These are phyloP conservation scores for Juncus inflexus DNA, from an alignment of 176 grass and related monocot genomes.

Conservation along the genomic window DNA sequence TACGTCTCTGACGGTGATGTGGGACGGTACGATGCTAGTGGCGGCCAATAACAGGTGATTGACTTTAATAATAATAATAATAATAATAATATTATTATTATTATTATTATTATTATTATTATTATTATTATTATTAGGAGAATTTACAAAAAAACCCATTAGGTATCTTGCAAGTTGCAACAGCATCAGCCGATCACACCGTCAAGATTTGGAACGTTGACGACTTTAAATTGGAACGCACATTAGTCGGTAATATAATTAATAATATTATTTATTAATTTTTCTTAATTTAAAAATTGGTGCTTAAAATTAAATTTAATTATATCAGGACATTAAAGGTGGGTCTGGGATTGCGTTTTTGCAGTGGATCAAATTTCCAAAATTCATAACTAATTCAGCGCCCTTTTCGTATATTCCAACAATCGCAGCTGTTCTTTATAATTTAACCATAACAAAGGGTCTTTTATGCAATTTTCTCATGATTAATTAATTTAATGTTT, in stretches of 20 bases:
- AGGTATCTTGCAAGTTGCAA: constrained; percentile 98
- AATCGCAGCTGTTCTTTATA: neutral
- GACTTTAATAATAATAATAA: constrained; percentile 63
- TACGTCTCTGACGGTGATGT: constrained; percentile 78
- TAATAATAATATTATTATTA: too few relatives aligned
- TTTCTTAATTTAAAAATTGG: neutral
- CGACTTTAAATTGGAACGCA: constrained; percentile 87
- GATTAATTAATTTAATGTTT: too few relatives aligned
- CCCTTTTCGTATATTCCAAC: too few relatives aligned
- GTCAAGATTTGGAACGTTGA: constrained; percentile 99
- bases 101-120: too few relatives aligned
- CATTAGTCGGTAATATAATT: constrained; percentile 54
- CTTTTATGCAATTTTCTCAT: too few relatives aligned
- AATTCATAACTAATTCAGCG: too few relatives aligned
- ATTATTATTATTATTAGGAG: too few relatives aligned
- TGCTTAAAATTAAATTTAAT: neutral
- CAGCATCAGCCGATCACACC: constrained; percentile 78
- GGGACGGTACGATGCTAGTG: constrained; percentile 97
- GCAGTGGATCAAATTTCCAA: too few relatives aligned
- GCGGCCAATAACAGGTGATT: constrained; percentile 95
- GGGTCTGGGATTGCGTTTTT: constrained; percentile 98
- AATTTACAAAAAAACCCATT: too few relatives aligned
- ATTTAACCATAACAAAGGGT: too few relatives aligned
- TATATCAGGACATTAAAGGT: constrained; percentile 72
- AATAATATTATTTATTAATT: neutral